Percentiles rank a stretch among this genome's conserved stretches.
Evolutionary conservation across 2,329 filamentous ascomycete species (phyloP).

Genomic region (Fusarium sublunatum): DNA sequence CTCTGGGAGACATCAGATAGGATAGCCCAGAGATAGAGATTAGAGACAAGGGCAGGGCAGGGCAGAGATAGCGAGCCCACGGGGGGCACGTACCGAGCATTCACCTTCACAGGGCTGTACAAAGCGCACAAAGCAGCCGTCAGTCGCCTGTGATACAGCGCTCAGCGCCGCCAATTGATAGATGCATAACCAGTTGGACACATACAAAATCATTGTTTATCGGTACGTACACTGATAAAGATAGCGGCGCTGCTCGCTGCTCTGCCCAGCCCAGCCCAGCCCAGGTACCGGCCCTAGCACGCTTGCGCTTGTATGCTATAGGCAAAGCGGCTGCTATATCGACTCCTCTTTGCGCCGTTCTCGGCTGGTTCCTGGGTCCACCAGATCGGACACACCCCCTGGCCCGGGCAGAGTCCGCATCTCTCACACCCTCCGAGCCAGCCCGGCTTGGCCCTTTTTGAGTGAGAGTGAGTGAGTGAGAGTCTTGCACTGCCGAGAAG

Average conservation of each 20-base stretch:
- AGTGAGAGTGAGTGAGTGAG: conserved; percentile 1
- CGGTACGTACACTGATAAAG: conserved; percentile 43
- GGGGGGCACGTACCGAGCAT: conserved; percentile 12
- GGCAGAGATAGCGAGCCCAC: conserved; percentile 23
- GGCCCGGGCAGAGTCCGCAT: conserved; percentile 37
- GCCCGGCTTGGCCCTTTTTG: background rate
- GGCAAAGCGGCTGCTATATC: conserved; percentile 22
- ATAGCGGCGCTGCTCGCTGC: conserved; percentile 31
- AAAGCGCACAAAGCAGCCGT: conserved; percentile 1
- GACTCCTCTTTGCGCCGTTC: conserved; percentile 36
- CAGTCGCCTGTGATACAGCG: conserved; percentile 24
- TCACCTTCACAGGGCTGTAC: conserved; percentile 30
- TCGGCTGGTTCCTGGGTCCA: conserved; percentile 39
- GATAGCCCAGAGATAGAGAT: conserved; percentile 20
- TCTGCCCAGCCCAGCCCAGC: background rate
- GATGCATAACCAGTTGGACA: conserved; percentile 44
- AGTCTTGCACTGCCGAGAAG: conserved; percentile 1
- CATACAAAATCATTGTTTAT: conserved; percentile 45
- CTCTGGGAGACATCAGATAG: conserved; percentile 3
- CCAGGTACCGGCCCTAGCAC: conserved; percentile 38
- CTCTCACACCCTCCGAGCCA: conserved; percentile 16
- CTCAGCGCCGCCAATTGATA: conserved; percentile 20
- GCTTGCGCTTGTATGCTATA: conserved; percentile 13
- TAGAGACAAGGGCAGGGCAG: conserved; percentile 11
- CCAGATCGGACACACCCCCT: conserved; percentile 23